Percentiles rank a stretch among this genome's conserved stretches.
Evolutionary conservation across 2,329 filamentous ascomycete genomes (phyloP).

Genomic region (Diplodia scrobiculata): DNA sequence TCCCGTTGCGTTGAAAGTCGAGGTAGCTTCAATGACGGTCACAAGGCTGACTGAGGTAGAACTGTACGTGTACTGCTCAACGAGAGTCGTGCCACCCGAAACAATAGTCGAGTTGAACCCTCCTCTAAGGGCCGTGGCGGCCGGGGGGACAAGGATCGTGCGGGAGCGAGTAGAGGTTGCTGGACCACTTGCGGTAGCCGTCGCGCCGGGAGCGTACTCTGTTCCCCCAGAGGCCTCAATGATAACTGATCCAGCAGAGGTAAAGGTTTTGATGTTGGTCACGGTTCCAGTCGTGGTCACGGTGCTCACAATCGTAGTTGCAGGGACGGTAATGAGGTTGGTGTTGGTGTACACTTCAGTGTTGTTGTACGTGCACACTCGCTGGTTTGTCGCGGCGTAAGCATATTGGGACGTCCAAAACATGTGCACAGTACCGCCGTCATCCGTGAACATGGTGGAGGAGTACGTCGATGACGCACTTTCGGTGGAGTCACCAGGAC

Average conservation of each 20-base stretch:
- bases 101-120: slow-evolving; percentile 1
- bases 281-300: slow-evolving; percentile 5
- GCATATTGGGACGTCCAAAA: slow-evolving; percentile 7
- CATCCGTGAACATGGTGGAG: slow-evolving; percentile 20
- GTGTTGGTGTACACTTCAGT: slow-evolving; percentile 17
- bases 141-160: background rate
- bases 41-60: slow-evolving; percentile 17
- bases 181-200: slow-evolving; percentile 3
- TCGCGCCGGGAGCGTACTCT: background rate
- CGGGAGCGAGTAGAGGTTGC: background rate
- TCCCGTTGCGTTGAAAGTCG: slow-evolving; percentile 31
- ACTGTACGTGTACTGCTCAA: slow-evolving; percentile 15
- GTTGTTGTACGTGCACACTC: slow-evolving; percentile 28
- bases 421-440: slow-evolving; percentile 13
- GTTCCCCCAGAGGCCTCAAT: slow-evolving; percentile 14
- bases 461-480: slow-evolving; percentile 17
- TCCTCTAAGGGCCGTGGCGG: background rate
- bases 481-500: background rate
- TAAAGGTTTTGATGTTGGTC: background rate
- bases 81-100: background rate
- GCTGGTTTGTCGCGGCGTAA: slow-evolving; percentile 5
- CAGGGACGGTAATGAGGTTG: slow-evolving; percentile 20
- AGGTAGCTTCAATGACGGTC: slow-evolving; percentile 12
- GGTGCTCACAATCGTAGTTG: slow-evolving; percentile 1
- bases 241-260: slow-evolving; percentile 14